These are phyloP conservation scores for Penicillium ucsense DNA, from an alignment of 495 filamentous ascomycete species.

Conservation along the genomic window DNA sequence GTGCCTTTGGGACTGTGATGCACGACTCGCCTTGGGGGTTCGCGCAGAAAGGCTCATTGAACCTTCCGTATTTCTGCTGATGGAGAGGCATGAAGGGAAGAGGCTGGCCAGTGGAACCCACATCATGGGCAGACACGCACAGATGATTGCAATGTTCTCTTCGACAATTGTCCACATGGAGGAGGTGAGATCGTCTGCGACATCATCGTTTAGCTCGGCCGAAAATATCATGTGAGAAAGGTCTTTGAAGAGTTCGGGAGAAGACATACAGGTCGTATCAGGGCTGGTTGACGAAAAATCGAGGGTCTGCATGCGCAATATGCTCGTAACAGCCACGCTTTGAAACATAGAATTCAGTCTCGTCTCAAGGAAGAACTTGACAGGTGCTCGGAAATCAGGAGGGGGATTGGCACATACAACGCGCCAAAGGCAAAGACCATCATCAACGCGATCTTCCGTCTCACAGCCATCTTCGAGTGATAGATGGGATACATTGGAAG, in stretches of 20 bases:
- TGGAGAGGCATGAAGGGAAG: conserved; percentile 1
- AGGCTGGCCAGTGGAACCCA: conserved; percentile 5
- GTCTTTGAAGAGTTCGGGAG: background rate
- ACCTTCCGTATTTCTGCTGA: background rate
- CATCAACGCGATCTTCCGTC: background rate
- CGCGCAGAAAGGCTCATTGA: background rate
- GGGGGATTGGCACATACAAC: background rate
- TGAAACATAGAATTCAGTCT: background rate
- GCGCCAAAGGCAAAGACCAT: background rate
- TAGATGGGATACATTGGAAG: conserved; percentile 16
- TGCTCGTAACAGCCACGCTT: conserved; percentile 24
- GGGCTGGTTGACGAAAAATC: conserved; percentile 12
- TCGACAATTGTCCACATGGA: conserved; percentile 40
- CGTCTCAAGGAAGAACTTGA: background rate
- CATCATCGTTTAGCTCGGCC: background rate
- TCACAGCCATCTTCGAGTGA: background rate
- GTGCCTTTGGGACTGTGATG: background rate
- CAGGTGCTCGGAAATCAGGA: too few species aligned
- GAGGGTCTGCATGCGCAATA: conserved; percentile 24
- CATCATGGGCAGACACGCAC: conserved; percentile 34
- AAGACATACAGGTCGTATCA: conserved; percentile 13
- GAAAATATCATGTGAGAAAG: background rate
- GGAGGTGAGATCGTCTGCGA: conserved; percentile 18
- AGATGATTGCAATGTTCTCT: conserved; percentile 35
- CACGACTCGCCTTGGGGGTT: background rate